Conservation (phyloP, 2,329 filamentous ascomycete species). For the Ambrosiella cleistominuta region DNA sequence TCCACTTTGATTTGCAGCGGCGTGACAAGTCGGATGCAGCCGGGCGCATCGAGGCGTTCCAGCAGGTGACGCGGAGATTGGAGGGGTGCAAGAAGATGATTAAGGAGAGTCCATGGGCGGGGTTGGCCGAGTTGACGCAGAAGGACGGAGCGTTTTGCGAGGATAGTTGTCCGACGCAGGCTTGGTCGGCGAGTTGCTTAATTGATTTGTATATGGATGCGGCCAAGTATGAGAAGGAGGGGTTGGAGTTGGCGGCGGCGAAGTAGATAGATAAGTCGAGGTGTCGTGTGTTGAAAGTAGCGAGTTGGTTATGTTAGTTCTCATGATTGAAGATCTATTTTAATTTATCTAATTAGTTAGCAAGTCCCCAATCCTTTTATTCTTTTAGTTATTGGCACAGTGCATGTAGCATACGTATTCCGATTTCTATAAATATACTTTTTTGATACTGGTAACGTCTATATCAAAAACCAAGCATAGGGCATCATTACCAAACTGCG, state of each 20-base stretch:
- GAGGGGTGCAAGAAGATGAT: conserved; percentile 76
- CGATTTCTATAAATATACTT: no score
- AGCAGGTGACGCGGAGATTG: conserved; percentile 76
- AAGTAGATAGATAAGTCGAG: background rate
- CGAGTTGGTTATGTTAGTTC: background rate
- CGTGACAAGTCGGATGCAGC: conserved; percentile 25
- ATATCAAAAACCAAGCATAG: no score
- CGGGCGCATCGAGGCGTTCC: conserved; percentile 63
- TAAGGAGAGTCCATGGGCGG: conserved; percentile 65
- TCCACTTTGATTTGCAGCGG: conserved; percentile 74
- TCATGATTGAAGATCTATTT: no score
- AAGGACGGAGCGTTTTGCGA: conserved; percentile 66
- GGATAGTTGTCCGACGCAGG: conserved; percentile 91
- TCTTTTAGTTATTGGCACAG: no score
- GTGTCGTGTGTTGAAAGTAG: background rate
- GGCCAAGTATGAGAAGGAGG: conserved; percentile 26
- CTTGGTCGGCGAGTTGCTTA: conserved; percentile 88
- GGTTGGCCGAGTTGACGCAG: conserved; percentile 82
- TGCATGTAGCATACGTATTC: no score
- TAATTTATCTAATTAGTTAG: no score
- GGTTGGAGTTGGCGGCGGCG: background rate
- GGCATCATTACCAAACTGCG: no score
- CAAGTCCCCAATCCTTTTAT: no score
- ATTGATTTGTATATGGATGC: conserved; percentile 96
- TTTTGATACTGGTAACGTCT: no score